phyloP scores from a whole-genome alignment of 768 basidiomycete species.

The Pulveroboletus sp. region DNA sequence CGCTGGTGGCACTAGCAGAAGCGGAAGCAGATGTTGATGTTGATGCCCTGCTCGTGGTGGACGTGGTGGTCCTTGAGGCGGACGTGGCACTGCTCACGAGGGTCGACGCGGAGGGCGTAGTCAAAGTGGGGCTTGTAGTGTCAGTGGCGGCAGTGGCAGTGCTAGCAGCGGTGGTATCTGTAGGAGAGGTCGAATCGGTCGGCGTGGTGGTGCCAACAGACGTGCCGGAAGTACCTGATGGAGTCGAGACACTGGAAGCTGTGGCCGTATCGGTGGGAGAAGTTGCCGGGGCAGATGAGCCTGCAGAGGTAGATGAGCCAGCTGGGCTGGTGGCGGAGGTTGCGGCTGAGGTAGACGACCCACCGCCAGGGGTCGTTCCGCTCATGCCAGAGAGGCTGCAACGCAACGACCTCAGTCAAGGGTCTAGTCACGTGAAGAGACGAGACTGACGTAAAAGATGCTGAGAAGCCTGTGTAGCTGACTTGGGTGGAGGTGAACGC shows the following conservation, averaged over 20 bases:
- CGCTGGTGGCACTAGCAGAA: constrained; percentile 14
- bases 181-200: constrained; percentile 6
- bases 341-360: constrained; percentile 14
- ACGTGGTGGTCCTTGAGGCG: constrained; percentile 15
- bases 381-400: constrained; percentile 53
- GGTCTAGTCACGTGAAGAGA: background rate
- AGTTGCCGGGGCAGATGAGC: constrained; percentile 6
- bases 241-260: background rate
- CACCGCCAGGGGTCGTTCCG: constrained; percentile 39
- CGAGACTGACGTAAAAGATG: constrained; percentile 48
- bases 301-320: constrained; percentile 14
- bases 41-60: constrained; percentile 25
- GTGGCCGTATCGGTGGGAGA: background rate
- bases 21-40: constrained; percentile 11
- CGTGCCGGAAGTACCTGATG: constrained; percentile 17
- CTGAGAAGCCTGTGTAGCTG: constrained; percentile 44
- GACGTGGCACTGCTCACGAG: constrained; percentile 22
- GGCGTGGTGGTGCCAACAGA: constrained; percentile 2
- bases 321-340: constrained; percentile 5
- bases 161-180: background rate
- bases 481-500: constrained; percentile 29
- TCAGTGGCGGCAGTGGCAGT: constrained; percentile 2
- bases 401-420: constrained; percentile 3
- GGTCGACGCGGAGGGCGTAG: constrained; percentile 32
- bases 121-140: constrained; percentile 29